Base-by-base conservation (phyloP, 306 rosid genomes). In the Aeschynomene evenia region DNA sequence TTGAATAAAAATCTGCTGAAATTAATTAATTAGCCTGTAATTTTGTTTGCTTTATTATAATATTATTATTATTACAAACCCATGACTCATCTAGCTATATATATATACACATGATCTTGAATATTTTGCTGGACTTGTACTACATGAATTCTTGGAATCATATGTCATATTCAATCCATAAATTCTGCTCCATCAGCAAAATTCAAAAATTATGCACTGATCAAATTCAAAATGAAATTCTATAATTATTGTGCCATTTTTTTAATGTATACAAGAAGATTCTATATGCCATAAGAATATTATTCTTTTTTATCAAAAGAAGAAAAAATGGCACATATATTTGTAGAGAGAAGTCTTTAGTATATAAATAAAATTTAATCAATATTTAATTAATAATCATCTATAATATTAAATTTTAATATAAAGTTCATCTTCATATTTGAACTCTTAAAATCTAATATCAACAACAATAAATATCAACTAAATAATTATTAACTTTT, bases 1-100 rank as follows among this genome's bases (percentile, higher is more conserved):
- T 56, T 70, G 77, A 74, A 74, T 70, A 63, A 46, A 43, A 33
- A 37, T 63, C 22, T 74, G 5, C 14, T 36, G 15, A 26, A 70
- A 63, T 45, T n/a, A n/a, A n/a, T n/a, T n/a, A n/a, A n/a, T n/a
- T n/a, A 22, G 42, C 9, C 53, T 72, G 9, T 23, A 22, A 53
- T 15, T 61, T 20, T 11, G 4, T 73, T 18, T 33, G 4, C 9
- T 31, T n/a, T n/a, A n/a, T n/a, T n/a, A n/a, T n/a, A n/a, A n/a
- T n/a, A n/a, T n/a, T n/a, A n/a, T n/a, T n/a, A n/a, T n/a, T 24
- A 39, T 59, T 57, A 9, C 9, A 7, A 66, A 59, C 3, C 2
- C 9, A 3, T 19, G 78, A 33, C 43, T 59, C 52, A 66, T 72
- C 22, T 64, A 8, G 72, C n/a, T n/a, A n/a, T n/a, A n/a, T n/a